Percentiles rank a stretch among this genome's conserved stretches.
Conservation (phyloP, 1,139 yeast genomes). For the Hemisphaericaspora xylofermentans region DNA sequence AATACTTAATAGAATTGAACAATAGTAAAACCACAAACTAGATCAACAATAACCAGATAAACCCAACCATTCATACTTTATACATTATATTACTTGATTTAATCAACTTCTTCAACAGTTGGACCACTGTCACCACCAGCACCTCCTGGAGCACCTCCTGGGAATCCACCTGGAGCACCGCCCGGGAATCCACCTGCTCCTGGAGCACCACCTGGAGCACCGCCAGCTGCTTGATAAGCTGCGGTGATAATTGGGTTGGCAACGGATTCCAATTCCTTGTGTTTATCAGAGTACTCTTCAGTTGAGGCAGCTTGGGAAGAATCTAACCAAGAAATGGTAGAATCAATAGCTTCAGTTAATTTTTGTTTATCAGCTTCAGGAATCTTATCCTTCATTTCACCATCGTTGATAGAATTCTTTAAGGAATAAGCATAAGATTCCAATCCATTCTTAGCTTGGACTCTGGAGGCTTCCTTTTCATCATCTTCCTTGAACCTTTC, state of each 20-base stretch:
- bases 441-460: constrained; percentile 71
- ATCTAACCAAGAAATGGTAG: constrained; percentile 51
- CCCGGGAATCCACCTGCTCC: constrained; percentile 23
- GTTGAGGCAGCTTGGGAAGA: constrained; percentile 50
- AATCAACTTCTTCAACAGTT: constrained; percentile 75
- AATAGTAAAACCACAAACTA: neutral
- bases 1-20: neutral
- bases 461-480: constrained; percentile 37
- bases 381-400: constrained; percentile 52
- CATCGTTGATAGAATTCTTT: constrained; percentile 56
- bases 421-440: constrained; percentile 88
- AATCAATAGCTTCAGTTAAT: constrained; percentile 41
- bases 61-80: neutral
- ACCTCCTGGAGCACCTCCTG: constrained; percentile 39
- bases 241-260: constrained; percentile 68
- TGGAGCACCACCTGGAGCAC: constrained; percentile 27
- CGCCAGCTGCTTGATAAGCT: constrained; percentile 48
- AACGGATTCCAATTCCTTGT: constrained; percentile 62
- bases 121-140: constrained; percentile 52
- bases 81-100: constrained; percentile 13
- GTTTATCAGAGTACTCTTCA: constrained; percentile 58
- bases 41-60: neutral
- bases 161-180: constrained; percentile 43
- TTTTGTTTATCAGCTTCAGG: constrained; percentile 45
- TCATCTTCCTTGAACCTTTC: constrained; percentile 42